Evolutionary conservation across 2,329 filamentous ascomycete species (phyloP), one percentile per base, ranked within the genome.

Genomic region (Phaeosphaeriaceae sp.): DNA sequence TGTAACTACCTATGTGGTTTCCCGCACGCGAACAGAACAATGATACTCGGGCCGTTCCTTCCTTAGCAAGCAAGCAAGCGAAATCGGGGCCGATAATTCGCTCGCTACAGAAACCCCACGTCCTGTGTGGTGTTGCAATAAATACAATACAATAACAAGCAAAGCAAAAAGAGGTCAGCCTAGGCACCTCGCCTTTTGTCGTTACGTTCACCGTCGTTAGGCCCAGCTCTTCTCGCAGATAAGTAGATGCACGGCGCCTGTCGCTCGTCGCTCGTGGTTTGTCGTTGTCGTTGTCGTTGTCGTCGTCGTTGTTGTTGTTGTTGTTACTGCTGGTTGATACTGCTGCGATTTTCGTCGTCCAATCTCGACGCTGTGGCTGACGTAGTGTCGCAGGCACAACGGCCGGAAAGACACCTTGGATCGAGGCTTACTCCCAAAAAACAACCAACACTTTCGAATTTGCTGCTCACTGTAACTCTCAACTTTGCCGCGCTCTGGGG

Each of bases 311-410:
- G 36, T 33, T 46, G 20, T 37, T 46, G 44, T 37, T 52, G 48
- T 16, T 52, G 49, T 48, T 55, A 30, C 32, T 61, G 7, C 1
- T 7, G 23, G 23, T 26, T 26, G 23, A 26, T 26, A 11, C 7
- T 26, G 23, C 4, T 11, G n/a, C n/a, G n/a, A n/a, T n/a, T 11
- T 7, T 26, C 7, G 23, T 11, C 23, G 23, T 43, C 35, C 52
- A 44, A 47, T 36, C 41, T 51, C 23, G 57, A 50, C 50, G 54
- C 34, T 50, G 60, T 61, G 58, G 61, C 56, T 63, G 63, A 64
- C 54, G 61, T 60, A 58, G 58, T 57, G 57, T 59, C 51, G 56
- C 52, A 52, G 47, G 55, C 46, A 56, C 55, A 54, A 46, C 34
- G 42, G 58, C 47, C 50, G 54, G 50, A 39, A 60, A 56, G 56